Base-by-base conservation (phyloP, 768 basidiomycete species). In the Suillus lakei region DNA sequence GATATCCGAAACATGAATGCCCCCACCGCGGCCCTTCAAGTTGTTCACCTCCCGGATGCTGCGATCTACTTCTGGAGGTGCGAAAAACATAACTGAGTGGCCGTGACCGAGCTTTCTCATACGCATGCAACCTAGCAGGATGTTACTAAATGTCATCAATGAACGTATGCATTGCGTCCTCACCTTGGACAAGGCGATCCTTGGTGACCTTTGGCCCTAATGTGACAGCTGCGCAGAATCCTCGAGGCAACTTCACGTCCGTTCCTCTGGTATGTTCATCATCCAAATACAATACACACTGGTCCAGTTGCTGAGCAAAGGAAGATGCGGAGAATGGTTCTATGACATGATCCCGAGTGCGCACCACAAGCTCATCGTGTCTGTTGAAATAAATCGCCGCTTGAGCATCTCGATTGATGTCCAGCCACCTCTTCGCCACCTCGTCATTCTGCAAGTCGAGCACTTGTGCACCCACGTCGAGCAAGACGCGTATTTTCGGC, bases 401-500 rank as follows among this genome's bases (percentile, higher is more conserved):
- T 39, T 74, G 70, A 2, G 80, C 67, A 32, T 75, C 66, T 2
- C 66, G 62, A 2, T 56, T 59, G 16, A 73, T 67, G 1, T 28
- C 5, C 3, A 72, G 51, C 72, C 70, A 73, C 0, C 9, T 44
- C 39, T 50, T n/a, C 5, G 76, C 82, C 0, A 86, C 50, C 16
- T 81, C 72, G 1, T 67, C 43, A 66, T 84, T 86, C 18, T 75
- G 73, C 60, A 84, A 68, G 41, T 86, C 85, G 16, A 87, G 72
- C 73, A 87, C 82, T 66, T 87, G 85, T 0, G 85, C 86, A 0
- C 85, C 86, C 26, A 87, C 84, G 60, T 86, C 85, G 16, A 86
- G 70, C 6, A 87, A 68, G 12, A 86, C 84, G 13, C 76, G 76
- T 18, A 86, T 75, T 23, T 74, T 68, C 3, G 80, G 80, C 0